Evolutionary conservation across 2,329 filamentous ascomycete species (phyloP).

Genomic region (Dryadomyces quercus-mongolicae): DNA sequence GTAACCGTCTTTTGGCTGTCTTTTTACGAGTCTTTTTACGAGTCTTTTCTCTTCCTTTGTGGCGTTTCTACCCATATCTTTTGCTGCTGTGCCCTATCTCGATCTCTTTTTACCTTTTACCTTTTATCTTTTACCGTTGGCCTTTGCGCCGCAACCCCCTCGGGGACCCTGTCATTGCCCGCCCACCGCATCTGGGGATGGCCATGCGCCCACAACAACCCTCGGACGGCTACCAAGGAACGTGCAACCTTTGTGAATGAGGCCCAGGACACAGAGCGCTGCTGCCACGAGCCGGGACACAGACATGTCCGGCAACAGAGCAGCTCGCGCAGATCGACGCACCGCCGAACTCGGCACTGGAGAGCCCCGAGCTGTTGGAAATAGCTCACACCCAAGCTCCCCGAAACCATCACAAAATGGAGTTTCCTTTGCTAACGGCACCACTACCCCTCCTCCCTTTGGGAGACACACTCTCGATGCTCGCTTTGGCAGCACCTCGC

Average conservation of each 20-base stretch:
- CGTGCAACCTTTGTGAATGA: not conserved
- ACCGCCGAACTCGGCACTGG: not conserved
- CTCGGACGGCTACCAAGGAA: not conserved
- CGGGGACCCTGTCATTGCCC: too few species aligned
- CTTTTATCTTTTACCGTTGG: too few species aligned
- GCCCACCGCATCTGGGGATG: not conserved
- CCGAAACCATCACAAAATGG: not conserved
- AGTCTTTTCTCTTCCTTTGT: not conserved
- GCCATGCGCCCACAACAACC: not conserved
- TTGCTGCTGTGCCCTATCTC: too few species aligned
- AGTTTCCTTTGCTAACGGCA: not conserved
- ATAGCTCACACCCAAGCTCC: not conserved
- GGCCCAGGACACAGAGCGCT: not conserved
- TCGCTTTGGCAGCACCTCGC: too few species aligned
- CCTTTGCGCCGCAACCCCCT: too few species aligned
- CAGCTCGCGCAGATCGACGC: not conserved
- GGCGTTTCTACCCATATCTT: too few species aligned
- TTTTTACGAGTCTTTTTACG: not conserved
- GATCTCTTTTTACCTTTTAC: too few species aligned
- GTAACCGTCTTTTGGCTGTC: not conserved
- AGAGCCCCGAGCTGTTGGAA: not conserved
- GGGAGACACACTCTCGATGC: not conserved
- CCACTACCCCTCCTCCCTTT: not conserved
- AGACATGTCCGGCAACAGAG: not conserved
- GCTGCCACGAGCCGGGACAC: not conserved